Evolutionary conservation across 768 basidiomycete genomes (phyloP).

Genomic region (Coprinopsis sp.): DNA sequence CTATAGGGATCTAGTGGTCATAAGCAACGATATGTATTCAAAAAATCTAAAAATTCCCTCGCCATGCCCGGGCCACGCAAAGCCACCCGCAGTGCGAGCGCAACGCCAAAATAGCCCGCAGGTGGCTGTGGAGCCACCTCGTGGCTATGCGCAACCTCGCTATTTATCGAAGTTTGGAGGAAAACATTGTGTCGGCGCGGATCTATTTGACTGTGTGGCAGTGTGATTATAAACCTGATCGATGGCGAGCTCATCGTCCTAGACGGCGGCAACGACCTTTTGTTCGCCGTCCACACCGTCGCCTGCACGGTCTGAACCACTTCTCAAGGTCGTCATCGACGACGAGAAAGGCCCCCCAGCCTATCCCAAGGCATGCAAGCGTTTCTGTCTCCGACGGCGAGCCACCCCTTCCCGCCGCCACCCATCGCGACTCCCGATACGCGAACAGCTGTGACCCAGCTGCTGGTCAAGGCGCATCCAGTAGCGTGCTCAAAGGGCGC

Average conservation of each 20-base stretch:
- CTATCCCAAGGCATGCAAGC: constrained; percentile 19
- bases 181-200: too few species aligned
- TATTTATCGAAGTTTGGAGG: too few species aligned
- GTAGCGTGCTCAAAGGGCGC: constrained; percentile 76
- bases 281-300: neutral
- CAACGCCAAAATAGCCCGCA: too few species aligned
- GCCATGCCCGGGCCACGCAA: too few species aligned
- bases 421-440: constrained; percentile 33
- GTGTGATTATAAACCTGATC: too few species aligned
- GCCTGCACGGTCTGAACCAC: constrained; percentile 1
- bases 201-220: too few species aligned
- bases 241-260: constrained; percentile 8
- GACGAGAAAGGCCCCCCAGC: constrained; percentile 2
- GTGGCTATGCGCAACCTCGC: too few species aligned
- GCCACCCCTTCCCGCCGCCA: constrained; percentile 5
- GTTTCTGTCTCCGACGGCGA: constrained; percentile 20
- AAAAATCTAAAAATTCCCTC: too few species aligned
- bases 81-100: too few species aligned
- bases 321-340: constrained; percentile 9
- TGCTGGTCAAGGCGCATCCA: constrained; percentile 60
- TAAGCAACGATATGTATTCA: too few species aligned
- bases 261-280: constrained; percentile 3
- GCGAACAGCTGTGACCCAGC: constrained; percentile 60
- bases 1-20: too few species aligned
- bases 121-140: too few species aligned